Evolutionary conservation across 2,329 filamentous ascomycete genomes (phyloP).

Genomic region (Trichothecium roseum): DNA sequence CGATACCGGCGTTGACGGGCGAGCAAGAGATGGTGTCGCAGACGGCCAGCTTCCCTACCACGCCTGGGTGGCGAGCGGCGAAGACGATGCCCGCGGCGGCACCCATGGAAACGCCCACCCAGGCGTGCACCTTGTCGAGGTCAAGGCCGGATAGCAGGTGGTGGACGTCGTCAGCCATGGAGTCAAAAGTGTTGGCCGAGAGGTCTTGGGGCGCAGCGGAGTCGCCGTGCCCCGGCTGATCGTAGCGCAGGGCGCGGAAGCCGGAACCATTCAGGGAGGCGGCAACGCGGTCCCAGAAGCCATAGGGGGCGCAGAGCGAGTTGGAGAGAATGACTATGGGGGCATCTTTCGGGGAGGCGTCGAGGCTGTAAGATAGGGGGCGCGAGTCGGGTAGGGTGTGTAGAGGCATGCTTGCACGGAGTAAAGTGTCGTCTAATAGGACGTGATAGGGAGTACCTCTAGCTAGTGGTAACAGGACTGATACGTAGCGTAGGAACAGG

Average conservation of each 20-base stretch:
- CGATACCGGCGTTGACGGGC: slow-evolving; percentile 21
- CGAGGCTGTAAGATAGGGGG: slow-evolving; percentile 17
- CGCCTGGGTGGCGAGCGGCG: slow-evolving; percentile 22
- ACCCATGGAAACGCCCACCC: slow-evolving; percentile 36
- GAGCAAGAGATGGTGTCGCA: slow-evolving; percentile 29
- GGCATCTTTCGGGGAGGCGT: slow-evolving; percentile 11
- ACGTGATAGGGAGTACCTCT: no score
- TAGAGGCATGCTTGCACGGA: slow-evolving; percentile 4
- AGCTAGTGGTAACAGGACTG: no score
- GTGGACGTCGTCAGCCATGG: slow-evolving; percentile 25
- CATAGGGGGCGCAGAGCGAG: slow-evolving; percentile 23
- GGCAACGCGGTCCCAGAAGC: slow-evolving; percentile 28
- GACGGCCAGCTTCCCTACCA: slow-evolving; percentile 25
- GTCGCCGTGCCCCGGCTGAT: slow-evolving; percentile 30
- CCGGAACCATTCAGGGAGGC: slow-evolving; percentile 19
- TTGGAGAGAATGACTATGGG: slow-evolving; percentile 28
- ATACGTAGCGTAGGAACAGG: no score
- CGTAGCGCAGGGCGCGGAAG: slow-evolving; percentile 30
- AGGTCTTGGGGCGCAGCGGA: slow-evolving; percentile 23
- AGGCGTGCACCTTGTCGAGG: slow-evolving; percentile 22
- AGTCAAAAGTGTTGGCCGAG: slow-evolving; percentile 24
- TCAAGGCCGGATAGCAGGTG: slow-evolving; percentile 20
- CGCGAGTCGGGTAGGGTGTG: slow-evolving; percentile 16
- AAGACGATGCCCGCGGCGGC: slow-evolving; percentile 29
- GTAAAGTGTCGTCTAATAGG: neutral